Base-by-base conservation (phyloP, 768 basidiomycete species). In the Trametes gibbosa region DNA sequence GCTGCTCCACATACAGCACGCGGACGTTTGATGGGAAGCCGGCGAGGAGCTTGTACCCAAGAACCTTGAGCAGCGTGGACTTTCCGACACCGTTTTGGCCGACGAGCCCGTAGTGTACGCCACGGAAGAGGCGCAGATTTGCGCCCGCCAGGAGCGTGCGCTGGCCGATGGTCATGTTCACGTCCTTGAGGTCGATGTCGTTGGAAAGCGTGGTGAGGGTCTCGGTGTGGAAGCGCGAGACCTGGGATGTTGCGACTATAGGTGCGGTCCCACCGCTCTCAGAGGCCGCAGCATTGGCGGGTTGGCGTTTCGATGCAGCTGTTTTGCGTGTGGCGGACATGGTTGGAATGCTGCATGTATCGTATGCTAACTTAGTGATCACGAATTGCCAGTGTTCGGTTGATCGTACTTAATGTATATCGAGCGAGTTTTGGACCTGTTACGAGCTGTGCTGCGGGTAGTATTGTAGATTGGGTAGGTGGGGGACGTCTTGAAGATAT, bases 31-130 rank as follows among this genome's bases (percentile, higher is more conserved):
- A 91, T 46, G 90, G 90, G 65, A 99, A 81, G 56, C 90, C 81
- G 17, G 90, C 97, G 75, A 99, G 91, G 53, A 96, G 83, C 77
- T 95, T 52, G 61, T 58, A 46, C 1, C 61, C 56, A 48, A 62
- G 40, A 21, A 34, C 50, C 19, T 37, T 83, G 52, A 96, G 82
- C 40, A 96, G 83, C 10, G 93, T 96, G 41, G 92, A 95, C 70
- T 97, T 97, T 56, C 95, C 95, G 37, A 94, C 85, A 70, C 95
- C 95, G 75, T 98, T 98, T 60, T 92, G 92, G 51, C 95, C 95
- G 62, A 98, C 89, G 69, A 98, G 55, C 0, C 61, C 61, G 51
- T 62, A 62, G 35, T 50, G 61, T 39, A 62, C 61, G 29, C 61
- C 61, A 29, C 27, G 55, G 56, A 62, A 62, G 50, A 62, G 56